A percentile compares a stretch with the other conserved stretches of the same genome.
phyloP scores from a whole-genome alignment of 176 grass and related monocot genomes.

The Triticum timopheevii region DNA sequence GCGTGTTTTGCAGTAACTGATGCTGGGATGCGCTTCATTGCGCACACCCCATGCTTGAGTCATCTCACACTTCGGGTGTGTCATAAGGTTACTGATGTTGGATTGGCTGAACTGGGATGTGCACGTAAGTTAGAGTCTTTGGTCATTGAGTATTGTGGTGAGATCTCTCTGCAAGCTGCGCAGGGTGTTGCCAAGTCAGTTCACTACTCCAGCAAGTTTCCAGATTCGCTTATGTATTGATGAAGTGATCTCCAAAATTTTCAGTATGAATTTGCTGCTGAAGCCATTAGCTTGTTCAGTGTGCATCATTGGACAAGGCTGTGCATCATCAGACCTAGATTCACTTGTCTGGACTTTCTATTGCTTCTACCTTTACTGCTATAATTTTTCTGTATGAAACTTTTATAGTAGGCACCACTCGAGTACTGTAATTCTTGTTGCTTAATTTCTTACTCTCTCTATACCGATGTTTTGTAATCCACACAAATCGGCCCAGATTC shows the following conservation, averaged over 20 bases:
- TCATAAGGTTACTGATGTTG: background rate
- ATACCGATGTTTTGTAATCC: background rate
- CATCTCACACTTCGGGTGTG: background rate
- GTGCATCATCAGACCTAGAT: background rate
- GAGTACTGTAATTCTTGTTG: background rate
- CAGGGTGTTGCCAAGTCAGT: constrained; percentile 14
- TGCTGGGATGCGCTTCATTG: background rate
- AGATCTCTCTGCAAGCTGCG: background rate
- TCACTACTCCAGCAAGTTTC: background rate
- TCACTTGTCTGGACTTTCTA: background rate
- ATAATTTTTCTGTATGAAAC: background rate
- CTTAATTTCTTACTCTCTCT: background rate
- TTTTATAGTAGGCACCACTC: background rate
- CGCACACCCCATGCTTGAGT: background rate
- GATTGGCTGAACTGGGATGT: background rate
- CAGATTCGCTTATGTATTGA: background rate
- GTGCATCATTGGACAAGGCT: background rate
- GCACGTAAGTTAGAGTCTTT: constrained; percentile 8
- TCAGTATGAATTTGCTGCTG: background rate
- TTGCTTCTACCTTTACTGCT: background rate
- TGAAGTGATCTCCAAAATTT: background rate
- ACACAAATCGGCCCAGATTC: background rate
- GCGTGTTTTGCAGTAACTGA: background rate
- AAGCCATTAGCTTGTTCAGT: background rate
- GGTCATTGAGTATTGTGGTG: constrained; percentile 6